These are phyloP conservation scores for Withania somnifera DNA, from an alignment of 305 asterid genomes.

Conservation along the genomic window DNA sequence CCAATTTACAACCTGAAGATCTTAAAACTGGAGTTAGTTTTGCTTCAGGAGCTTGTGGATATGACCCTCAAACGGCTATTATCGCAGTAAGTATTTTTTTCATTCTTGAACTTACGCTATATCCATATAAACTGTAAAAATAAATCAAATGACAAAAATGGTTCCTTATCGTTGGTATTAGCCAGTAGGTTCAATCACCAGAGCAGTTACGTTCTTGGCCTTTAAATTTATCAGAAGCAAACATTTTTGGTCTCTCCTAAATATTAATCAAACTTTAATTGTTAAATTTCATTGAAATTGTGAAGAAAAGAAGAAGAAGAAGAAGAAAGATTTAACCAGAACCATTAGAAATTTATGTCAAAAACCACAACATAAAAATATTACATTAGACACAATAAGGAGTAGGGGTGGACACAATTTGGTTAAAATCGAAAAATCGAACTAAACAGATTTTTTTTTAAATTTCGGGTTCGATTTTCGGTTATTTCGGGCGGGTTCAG, in stretches of 20 bases:
- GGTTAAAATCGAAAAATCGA: no score
- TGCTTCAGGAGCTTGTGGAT: conserved; percentile 76
- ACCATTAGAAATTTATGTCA: background rate
- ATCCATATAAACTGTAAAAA: no score
- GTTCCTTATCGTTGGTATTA: background rate
- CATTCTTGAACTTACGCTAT: no score
- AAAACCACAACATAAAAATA: background rate
- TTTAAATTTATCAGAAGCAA: background rate
- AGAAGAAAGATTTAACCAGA: no score
- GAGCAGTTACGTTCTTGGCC: background rate
- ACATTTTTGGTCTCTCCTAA: background rate
- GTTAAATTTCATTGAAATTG: no score
- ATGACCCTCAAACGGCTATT: conserved; percentile 48
- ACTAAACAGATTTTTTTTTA: no score
- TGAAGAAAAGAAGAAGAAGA: no score
- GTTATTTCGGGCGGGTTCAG: no score
- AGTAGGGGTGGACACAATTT: no score
- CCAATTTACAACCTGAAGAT: conserved; percentile 30
- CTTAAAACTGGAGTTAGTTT: conserved; percentile 64
- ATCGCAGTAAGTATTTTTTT: conserved; percentile 27
- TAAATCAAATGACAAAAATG: background rate
- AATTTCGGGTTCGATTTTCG: no score
- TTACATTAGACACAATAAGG: no score
- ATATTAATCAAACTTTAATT: background rate
- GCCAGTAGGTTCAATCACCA: background rate